These are phyloP conservation scores for Arabidopsis lyrata DNA, from an alignment of 441 rosid species.

Conservation along the genomic window DNA sequence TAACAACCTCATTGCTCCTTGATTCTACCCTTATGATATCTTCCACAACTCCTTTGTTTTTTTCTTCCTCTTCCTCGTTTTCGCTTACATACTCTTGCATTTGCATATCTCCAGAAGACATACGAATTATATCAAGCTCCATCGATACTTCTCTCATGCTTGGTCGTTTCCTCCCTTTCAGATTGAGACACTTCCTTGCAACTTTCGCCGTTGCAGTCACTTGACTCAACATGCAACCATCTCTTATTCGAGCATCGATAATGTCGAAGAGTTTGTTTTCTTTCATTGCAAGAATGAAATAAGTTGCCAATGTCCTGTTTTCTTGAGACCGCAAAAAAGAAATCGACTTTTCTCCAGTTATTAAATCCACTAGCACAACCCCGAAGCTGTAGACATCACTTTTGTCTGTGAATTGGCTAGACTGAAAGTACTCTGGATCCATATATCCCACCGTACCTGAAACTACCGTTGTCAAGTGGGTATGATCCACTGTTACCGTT, in stretches of 20 bases:
- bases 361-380: constrained; percentile 36
- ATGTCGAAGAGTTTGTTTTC: constrained; percentile 29
- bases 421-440: constrained; percentile 40
- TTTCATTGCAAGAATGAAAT: constrained; percentile 4
- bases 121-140: constrained; percentile 24
- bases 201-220: constrained; percentile 27
- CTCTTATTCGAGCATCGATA: constrained; percentile 23
- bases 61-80: not conserved
- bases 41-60: constrained; percentile 2
- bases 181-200: constrained; percentile 24
- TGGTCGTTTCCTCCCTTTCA: constrained; percentile 31
- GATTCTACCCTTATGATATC: not conserved
- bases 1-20: not conserved
- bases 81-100: not conserved
- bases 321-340: constrained; percentile 14
- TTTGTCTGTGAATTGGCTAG: constrained; percentile 76
- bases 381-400: constrained; percentile 59
- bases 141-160: constrained; percentile 38
- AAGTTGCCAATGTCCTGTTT: constrained; percentile 14
- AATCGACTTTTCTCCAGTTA: constrained; percentile 35
- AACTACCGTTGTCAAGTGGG: constrained; percentile 38
- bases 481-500: constrained; percentile 35
- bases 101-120: constrained; percentile 3
- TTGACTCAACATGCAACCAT: constrained; percentile 3
- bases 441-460: constrained; percentile 38